Base-by-base conservation (phyloP, 805 yeast genomes). In the Sporopachydermia quercuum region DNA sequence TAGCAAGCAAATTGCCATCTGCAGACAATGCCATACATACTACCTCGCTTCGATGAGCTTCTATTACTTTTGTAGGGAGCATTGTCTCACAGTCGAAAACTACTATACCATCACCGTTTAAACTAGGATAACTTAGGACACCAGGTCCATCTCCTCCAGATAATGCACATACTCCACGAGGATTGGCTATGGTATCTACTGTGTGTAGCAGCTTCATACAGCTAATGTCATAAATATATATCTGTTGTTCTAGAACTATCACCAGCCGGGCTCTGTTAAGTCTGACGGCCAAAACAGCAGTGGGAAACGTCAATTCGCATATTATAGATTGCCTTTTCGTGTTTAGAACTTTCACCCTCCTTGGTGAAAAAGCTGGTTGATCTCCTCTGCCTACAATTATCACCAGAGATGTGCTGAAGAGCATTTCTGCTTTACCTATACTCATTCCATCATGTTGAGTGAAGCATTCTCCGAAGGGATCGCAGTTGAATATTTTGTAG, bases 271-370 rank as follows among this genome's bases (percentile, higher is more conserved):
- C 79, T 35, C 96, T 68, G 57, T 89, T 91, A 60, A 89, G 68
- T 48, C 74, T 74, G 23, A 89, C 78, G 39, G 73, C 74, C 18
- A 79, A 61, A 2, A 89, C 77, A 4, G 76, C 63, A 3, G 84
- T 73, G 1, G 95, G 89, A 56, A 86, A 91, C 1, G 89, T 74
- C 48, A 89, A 63, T 53, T 89, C 97, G 58, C 97, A 89, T 15
- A 89, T 85, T 2, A 71, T 66, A 1, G 77, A 60, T 43, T 71
- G 71, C 40, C 87, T 68, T 55, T 80, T 79, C 2, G 84, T 78
- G 56, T 81, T 81, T 38, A 81, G 64, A 35, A 81, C 74, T 45
- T 72, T 71, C 37, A 81, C 61, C 47, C 76, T 70, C 37, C 82
- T 61, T 3, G 79, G 73, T 19, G 78, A 70, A 23, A 23, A 23